Conservation (phyloP, 148 eudicot genomes). For the Limonium bicolor region DNA sequence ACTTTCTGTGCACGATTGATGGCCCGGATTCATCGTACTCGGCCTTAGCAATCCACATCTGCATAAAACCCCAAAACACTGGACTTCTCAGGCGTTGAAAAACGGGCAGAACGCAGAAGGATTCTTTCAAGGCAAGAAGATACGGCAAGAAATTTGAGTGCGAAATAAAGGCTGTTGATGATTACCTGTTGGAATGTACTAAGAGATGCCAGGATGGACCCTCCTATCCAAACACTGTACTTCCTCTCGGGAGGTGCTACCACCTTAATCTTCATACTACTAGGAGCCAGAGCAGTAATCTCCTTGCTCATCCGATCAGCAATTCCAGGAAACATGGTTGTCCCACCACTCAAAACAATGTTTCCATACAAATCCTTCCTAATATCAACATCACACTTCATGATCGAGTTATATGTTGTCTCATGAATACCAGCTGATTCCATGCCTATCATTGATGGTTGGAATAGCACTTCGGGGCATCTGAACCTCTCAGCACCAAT, state of each 20-base stretch:
- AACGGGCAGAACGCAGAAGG: no score
- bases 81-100: no score
- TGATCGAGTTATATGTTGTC: slow-evolving; percentile 1
- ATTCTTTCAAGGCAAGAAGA: no score
- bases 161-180: no score
- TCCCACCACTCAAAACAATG: slow-evolving; percentile 1
- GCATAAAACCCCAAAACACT: neutral
- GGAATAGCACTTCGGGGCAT: slow-evolving; percentile 7
- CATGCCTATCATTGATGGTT: slow-evolving; percentile 1
- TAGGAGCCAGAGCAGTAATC: neutral
- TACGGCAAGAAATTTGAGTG: no score
- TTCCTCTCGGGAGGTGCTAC: slow-evolving; percentile 2
- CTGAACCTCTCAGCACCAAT: slow-evolving; percentile 2
- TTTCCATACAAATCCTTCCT: slow-evolving; percentile 1
- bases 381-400: neutral
- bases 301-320: slow-evolving; percentile 4
- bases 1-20: slow-evolving; percentile 3
- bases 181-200: slow-evolving; percentile 1
- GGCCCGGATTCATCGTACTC: slow-evolving; percentile 3
- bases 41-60: slow-evolving; percentile 3
- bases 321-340: slow-evolving; percentile 1
- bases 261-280: slow-evolving; percentile 1
- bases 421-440: slow-evolving; percentile 1
- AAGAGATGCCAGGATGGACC: slow-evolving; percentile 2
- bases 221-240: slow-evolving; percentile 2